A percentile compares a stretch with the other conserved stretches of the same genome.
Conservation (phyloP, 306 rosid species). For the Rosa rugosa region DNA sequence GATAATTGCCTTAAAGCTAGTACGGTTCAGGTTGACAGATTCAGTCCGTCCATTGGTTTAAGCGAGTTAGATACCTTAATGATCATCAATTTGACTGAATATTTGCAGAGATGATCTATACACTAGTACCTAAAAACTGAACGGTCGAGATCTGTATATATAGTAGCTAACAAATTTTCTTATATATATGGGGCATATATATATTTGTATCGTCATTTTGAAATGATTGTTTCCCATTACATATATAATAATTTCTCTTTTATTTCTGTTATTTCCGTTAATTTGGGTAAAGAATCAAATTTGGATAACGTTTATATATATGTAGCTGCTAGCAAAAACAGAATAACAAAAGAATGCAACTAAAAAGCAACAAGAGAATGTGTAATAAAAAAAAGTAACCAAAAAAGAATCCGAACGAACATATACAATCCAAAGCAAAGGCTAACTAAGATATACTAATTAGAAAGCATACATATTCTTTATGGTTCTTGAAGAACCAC, state of each 20-base stretch:
- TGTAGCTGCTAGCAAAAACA: neutral
- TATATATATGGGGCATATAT: no score
- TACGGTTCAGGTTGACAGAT: no score
- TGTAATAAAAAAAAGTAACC: neutral
- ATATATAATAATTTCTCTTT: neutral
- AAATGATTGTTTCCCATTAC: neutral
- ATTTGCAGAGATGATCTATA: no score
- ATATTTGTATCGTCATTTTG: neutral
- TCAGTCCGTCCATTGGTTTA: no score
- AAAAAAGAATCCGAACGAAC: neutral
- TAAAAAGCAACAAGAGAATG: neutral
- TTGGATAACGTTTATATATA: neutral
- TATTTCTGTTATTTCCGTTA: neutral
- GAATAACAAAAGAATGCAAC: neutral
- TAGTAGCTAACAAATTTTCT: no score
- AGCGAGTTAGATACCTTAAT: no score
- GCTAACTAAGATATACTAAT: neutral
- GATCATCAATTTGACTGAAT: no score
- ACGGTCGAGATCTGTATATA: no score
- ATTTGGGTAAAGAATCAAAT: neutral
- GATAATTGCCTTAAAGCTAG: no score
- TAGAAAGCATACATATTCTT: neutral
- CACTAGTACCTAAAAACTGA: no score
- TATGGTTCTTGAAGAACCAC: constrained; percentile 19
- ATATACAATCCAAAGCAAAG: neutral